phyloP scores from a whole-genome alignment of 2,329 filamentous ascomycete genomes.

The Fusarium torreyae region DNA sequence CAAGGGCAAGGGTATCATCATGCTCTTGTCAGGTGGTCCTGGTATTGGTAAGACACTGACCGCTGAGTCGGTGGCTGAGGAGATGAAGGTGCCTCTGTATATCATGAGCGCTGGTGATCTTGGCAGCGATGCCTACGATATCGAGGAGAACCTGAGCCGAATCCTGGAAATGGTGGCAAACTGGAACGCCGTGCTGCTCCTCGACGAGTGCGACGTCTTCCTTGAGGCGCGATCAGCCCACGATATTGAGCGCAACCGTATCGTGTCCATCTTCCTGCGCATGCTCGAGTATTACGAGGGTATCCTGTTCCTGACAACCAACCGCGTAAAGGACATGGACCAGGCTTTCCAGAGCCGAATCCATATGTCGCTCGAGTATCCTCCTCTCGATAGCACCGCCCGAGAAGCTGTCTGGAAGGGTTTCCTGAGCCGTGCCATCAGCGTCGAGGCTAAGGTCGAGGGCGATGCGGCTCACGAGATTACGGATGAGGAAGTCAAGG shows the following conservation, averaged over 20 bases:
- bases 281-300: slow-evolving; percentile 65
- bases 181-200: slow-evolving; percentile 59
- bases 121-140: slow-evolving; percentile 73
- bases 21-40: slow-evolving; percentile 64
- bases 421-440: slow-evolving; percentile 56
- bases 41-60: slow-evolving; percentile 67
- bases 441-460: slow-evolving; percentile 28
- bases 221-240: slow-evolving; percentile 57
- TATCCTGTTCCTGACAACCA: slow-evolving; percentile 66
- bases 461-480: slow-evolving; percentile 53
- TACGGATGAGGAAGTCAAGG: slow-evolving; percentile 50
- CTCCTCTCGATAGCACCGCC: slow-evolving; percentile 56
- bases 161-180: slow-evolving; percentile 76
- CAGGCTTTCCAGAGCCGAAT: slow-evolving; percentile 64
- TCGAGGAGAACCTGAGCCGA: slow-evolving; percentile 72
- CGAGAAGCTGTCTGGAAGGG: slow-evolving; percentile 58
- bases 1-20: slow-evolving; percentile 67
- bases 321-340: slow-evolving; percentile 63
- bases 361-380: slow-evolving; percentile 65
- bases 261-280: slow-evolving; percentile 59
- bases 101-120: slow-evolving; percentile 76
- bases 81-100: slow-evolving; percentile 65
- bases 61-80: slow-evolving; percentile 66
- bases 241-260: slow-evolving; percentile 54
- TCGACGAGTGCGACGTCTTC: slow-evolving; percentile 60